phyloP scores from a whole-genome alignment of 176 grass and related monocot genomes.

The Carex parvula region DNA sequence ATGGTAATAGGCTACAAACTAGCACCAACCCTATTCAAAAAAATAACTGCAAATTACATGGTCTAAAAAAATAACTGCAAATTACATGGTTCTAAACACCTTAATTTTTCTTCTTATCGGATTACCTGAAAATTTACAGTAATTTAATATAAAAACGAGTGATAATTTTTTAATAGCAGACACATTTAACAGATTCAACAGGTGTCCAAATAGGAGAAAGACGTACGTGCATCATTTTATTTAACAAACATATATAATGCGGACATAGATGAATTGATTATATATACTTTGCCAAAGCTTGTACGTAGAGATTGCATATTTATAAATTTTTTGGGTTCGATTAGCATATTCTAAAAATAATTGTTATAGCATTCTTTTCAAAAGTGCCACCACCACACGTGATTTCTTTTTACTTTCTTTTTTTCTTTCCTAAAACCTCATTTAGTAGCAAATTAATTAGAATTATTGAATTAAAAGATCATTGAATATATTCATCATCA shows the following conservation, averaged over 20 bases:
- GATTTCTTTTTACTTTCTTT: not conserved
- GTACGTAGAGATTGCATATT: not conserved
- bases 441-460: not conserved
- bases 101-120: too few relatives aligned
- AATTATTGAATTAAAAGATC: not conserved
- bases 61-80: too few relatives aligned
- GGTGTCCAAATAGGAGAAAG: not conserved
- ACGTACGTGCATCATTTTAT: not conserved
- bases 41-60: too few relatives aligned
- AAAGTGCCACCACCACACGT: constrained; percentile 3
- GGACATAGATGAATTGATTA: not conserved
- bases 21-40: too few relatives aligned
- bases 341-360: not conserved
- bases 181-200: not conserved
- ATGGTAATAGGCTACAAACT: too few relatives aligned
- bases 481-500: constrained; percentile 5
- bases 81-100: too few relatives aligned
- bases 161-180: not conserved
- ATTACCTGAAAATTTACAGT: too few relatives aligned
- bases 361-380: not conserved
- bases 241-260: not conserved
- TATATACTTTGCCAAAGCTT: not conserved
- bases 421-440: not conserved
- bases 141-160: not conserved
- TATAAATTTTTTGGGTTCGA: not conserved